Conservation (phyloP, 2,329 filamentous ascomycete genomes). For the Akanthomyces lecanii region DNA sequence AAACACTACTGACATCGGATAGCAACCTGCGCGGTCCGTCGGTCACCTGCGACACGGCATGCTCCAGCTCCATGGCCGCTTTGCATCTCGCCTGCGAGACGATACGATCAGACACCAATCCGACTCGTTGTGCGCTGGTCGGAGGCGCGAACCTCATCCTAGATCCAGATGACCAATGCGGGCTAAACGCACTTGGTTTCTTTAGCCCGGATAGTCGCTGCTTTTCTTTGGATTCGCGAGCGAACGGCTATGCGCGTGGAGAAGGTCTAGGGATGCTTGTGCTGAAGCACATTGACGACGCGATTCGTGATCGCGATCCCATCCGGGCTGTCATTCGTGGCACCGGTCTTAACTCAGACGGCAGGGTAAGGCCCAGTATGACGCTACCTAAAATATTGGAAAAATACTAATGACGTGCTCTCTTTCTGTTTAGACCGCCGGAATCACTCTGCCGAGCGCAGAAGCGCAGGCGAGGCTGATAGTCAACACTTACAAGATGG, state of each 20-base stretch:
- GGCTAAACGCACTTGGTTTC: neutral
- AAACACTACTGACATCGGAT: neutral
- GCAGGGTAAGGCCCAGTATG: slow-evolving; percentile 18
- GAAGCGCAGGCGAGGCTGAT: slow-evolving; percentile 25
- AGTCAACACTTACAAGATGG: slow-evolving; percentile 25
- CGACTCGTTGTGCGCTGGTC: neutral
- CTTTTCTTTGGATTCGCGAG: slow-evolving; percentile 36
- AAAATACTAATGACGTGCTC: too few relatives aligned
- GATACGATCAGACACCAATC: neutral
- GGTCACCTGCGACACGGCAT: neutral
- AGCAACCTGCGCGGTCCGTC: neutral
- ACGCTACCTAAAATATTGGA: too few relatives aligned
- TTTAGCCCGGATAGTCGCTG: neutral
- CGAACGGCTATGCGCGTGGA: slow-evolving; percentile 44
- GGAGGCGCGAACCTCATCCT: neutral
- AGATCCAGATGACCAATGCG: neutral
- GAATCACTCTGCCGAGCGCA: neutral
- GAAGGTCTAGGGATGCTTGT: slow-evolving; percentile 42
- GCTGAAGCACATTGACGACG: slow-evolving; percentile 41
- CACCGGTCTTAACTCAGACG: slow-evolving; percentile 36
- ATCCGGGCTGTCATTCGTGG: slow-evolving; percentile 33
- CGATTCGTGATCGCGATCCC: slow-evolving; percentile 34
- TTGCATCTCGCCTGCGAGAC: neutral
- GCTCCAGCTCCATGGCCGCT: neutral
- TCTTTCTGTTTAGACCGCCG: slow-evolving; percentile 22